Conservation (phyloP, 345 rosid genomes). For the Draba incana region DNA sequence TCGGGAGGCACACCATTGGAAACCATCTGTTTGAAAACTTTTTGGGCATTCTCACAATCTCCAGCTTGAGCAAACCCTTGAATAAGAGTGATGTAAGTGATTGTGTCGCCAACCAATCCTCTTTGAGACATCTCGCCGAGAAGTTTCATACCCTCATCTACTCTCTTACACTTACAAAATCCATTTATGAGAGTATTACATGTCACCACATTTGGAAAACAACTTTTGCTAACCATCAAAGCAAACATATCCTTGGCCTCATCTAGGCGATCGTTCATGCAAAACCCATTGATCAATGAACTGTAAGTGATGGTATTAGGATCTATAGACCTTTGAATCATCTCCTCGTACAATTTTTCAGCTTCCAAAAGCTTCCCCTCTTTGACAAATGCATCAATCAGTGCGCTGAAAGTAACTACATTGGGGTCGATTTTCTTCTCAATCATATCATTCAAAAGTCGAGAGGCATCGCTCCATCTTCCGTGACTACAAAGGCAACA, state of each 20-base stretch:
- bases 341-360: not conserved
- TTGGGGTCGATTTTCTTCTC: no score
- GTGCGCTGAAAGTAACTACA: no score
- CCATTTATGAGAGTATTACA: no score
- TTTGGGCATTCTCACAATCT: not conserved
- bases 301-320: not conserved
- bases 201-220: no score
- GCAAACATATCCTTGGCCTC: not conserved
- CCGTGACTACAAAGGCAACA: no score
- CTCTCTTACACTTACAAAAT: no score
- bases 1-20: not conserved
- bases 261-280: not conserved
- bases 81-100: not conserved
- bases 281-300: slow-evolving; percentile 17
- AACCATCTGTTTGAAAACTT: not conserved
- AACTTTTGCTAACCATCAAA: not conserved
- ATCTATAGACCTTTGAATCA: not conserved
- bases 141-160: no score
- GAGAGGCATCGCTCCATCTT: no score
- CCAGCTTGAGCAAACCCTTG: not conserved
- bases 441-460: no score
- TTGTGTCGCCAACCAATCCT: no score
- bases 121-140: no score
- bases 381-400: not conserved
- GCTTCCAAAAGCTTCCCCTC: slow-evolving; percentile 8